Evolutionary conservation across 305 asterid genomes (phyloP).

Genomic region (Fraxinus floribunda): DNA sequence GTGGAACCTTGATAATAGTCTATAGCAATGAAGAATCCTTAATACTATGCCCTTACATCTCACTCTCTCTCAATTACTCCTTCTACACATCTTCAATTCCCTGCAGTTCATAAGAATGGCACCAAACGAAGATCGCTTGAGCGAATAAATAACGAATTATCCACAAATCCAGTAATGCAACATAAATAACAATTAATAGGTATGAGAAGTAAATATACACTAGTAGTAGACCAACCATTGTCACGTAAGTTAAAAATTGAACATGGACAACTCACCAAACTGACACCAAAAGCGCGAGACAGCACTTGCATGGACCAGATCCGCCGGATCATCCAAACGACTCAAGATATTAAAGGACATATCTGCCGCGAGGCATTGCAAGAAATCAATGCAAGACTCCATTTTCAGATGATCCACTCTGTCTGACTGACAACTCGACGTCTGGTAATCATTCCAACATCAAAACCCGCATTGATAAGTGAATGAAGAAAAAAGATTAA

Average conservation of each 20-base stretch:
- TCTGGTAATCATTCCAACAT: slow-evolving; percentile 20
- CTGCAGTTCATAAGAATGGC: neutral
- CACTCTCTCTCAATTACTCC: neutral
- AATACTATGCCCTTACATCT: neutral
- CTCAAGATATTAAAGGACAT: slow-evolving; percentile 44
- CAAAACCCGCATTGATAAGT: slow-evolving; percentile 18
- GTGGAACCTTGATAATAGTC: neutral
- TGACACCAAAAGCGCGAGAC: slow-evolving; percentile 64
- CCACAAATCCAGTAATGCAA: neutral
- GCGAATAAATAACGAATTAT: neutral
- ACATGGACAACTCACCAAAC: slow-evolving; percentile 53
- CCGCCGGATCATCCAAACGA: slow-evolving; percentile 66
- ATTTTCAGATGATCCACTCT: slow-evolving; percentile 31
- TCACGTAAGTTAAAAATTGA: neutral
- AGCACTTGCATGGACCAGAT: slow-evolving; percentile 54
- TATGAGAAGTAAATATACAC: slow-evolving; percentile 7
- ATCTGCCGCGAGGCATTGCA: slow-evolving; percentile 53
- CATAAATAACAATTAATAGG: neutral
- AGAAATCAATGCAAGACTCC: slow-evolving; percentile 45
- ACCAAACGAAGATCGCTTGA: neutral
- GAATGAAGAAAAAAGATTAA: neutral
- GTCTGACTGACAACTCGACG: neutral
- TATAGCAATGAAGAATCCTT: neutral
- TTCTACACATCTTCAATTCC: neutral
- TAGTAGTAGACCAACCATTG: neutral